Evolutionary conservation across 2,329 filamentous ascomycete species (phyloP).

Genomic region (Septoria linicola): DNA sequence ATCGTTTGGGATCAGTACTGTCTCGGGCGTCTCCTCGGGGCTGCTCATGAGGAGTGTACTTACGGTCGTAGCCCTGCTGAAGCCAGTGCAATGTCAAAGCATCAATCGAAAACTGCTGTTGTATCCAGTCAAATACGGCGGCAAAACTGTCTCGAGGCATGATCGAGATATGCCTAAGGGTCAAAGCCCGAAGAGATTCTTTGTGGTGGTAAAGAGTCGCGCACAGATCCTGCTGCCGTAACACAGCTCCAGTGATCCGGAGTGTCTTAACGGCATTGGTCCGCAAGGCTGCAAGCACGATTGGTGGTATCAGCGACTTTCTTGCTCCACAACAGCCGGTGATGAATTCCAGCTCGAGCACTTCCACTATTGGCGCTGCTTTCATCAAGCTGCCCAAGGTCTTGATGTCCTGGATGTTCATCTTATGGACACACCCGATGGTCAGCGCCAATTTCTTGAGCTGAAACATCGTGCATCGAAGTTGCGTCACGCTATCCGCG

Average conservation of each 20-base stretch:
- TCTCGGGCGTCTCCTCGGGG: too few relatives aligned
- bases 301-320: constrained; percentile 1
- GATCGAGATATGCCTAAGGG: constrained; percentile 4
- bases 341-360: constrained; percentile 5
- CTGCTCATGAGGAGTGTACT: too few relatives aligned
- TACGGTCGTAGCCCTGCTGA: constrained; percentile 10
- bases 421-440: constrained; percentile 2
- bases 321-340: not conserved
- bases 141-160: constrained; percentile 6
- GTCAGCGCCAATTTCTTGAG: not conserved
- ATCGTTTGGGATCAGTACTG: too few relatives aligned
- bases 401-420: not conserved
- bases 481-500: not conserved
- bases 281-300: not conserved
- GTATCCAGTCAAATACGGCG: constrained; percentile 6
- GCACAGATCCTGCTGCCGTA: constrained; percentile 6
- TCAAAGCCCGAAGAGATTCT: not conserved
- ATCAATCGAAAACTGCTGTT: not conserved
- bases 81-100: constrained; percentile 6
- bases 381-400: not conserved
- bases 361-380: not conserved
- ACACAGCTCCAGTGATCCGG: constrained; percentile 3
- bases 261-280: not conserved
- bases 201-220: constrained; percentile 2
- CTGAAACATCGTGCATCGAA: not conserved